Base-by-base conservation (phyloP, 2,329 filamentous ascomycete genomes). In the Hymenotorrendiella dingleyae region DNA sequence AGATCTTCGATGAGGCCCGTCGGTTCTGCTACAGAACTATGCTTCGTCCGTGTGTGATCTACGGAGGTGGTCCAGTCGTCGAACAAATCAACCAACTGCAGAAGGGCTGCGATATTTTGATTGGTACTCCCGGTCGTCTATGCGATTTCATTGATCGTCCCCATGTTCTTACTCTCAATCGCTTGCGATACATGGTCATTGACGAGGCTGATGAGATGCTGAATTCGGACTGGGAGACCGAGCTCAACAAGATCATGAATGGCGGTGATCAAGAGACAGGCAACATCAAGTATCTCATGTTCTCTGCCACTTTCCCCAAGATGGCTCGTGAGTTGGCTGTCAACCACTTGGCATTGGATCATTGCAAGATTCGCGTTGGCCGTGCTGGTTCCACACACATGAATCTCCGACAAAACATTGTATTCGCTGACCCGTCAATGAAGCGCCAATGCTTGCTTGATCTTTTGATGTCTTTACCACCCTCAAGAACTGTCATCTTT, bases 131-230 rank as follows among this genome's bases (percentile, higher is more conserved):
- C 4, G 93, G 93, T 42, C 86, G 93, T 34, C 73, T 98, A 2
- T 69, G 81, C 36, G 86, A 96, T 57, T 85, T 97, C 57, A 89
- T 97, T 68, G 69, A 80, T 29, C 79, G 82, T 23, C 78, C 81
- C 0, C 64, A 80, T 12, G 58, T 84, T 11, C 67, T 96, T 2
- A 85, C 82, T 0, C 71, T 96, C 39, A 73, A 73, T 17, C 86
- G 91, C 29, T 74, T 96, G 47, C 83, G 82, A 65, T 93, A 82
- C 66, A 78, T 78, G 52, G 78, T 97, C 51, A 82, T 98, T 49
- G 93, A 97, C 47, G 93, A 98, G 61, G 93, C 93, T 0, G 93
- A 98, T 59, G 91, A 98, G 68, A 82, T 98, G 73, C 74, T 98
- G 0, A 72, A 83, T 0, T 61, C 71, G 1, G 86, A 90, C 56